A percentile compares a stretch with the other conserved stretches of the same genome.
Conservation (phyloP, 2,329 filamentous ascomycete species). For the Colletotrichum truncatum region DNA sequence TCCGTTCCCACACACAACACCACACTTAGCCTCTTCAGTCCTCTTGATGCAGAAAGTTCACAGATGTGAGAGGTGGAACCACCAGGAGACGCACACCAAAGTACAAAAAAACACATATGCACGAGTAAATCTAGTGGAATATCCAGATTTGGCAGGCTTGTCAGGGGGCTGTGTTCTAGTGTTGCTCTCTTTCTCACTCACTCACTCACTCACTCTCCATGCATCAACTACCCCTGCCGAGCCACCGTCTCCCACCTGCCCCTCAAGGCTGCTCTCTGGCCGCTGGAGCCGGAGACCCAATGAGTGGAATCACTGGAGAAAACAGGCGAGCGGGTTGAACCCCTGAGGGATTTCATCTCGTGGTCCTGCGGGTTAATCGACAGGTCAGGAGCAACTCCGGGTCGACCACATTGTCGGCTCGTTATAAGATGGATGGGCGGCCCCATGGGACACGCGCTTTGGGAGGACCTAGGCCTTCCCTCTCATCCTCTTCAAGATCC, state of each 20-base stretch:
- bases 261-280: constrained; percentile 5
- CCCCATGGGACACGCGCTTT: constrained; percentile 14
- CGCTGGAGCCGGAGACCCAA: constrained; percentile 1
- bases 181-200: background rate
- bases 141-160: background rate
- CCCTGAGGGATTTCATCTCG: constrained; percentile 18
- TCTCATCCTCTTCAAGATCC: constrained; percentile 6
- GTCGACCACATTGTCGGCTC: constrained; percentile 5
- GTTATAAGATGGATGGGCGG: constrained; percentile 17
- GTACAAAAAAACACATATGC: background rate
- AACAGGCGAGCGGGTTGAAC: background rate
- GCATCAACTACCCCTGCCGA: background rate
- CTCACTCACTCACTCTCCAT: background rate
- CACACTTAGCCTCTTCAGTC: background rate
- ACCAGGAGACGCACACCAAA: background rate
- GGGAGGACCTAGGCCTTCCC: constrained; percentile 4
- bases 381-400: constrained; percentile 9
- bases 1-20: background rate
- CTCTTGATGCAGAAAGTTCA: background rate
- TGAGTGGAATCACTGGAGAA: constrained; percentile 14
- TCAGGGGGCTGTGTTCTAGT: constrained; percentile 25
- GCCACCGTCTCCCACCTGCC: background rate
- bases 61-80: background rate
- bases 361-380: constrained; percentile 6
- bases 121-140: background rate